Percentiles rank a stretch among this genome's conserved stretches.
Conservation (phyloP, 805 yeast species). For the Scheffersomyces ergatensis region DNA sequence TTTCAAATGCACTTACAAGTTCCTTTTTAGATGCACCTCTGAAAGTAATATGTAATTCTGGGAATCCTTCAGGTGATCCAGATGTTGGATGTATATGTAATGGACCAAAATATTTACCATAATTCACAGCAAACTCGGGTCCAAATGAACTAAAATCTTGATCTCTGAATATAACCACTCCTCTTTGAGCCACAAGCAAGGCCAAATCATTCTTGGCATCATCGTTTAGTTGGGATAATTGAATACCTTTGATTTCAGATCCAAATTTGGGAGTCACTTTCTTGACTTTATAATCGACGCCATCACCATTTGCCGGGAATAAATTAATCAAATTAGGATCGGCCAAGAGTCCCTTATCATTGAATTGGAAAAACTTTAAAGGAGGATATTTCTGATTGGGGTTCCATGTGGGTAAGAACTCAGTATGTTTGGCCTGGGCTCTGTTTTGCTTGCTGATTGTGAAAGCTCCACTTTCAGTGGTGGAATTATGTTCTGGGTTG, state of each 20-base stretch:
- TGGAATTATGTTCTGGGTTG: slow-evolving; percentile 16
- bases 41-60: slow-evolving; percentile 35
- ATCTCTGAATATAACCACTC: slow-evolving; percentile 31
- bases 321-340: slow-evolving; percentile 17
- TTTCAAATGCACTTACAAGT: slow-evolving; percentile 22
- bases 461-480: slow-evolving; percentile 20
- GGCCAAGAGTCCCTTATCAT: slow-evolving; percentile 28
- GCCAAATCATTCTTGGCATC: slow-evolving; percentile 33
- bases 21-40: slow-evolving; percentile 27
- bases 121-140: slow-evolving; percentile 37
- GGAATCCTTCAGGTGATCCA: slow-evolving; percentile 21
- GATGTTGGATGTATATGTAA: slow-evolving; percentile 21
- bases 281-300: slow-evolving; percentile 8
- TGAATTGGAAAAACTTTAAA: slow-evolving; percentile 21
- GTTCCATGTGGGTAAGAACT: slow-evolving; percentile 34
- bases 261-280: slow-evolving; percentile 32
- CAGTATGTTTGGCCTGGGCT: slow-evolving; percentile 20
- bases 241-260: slow-evolving; percentile 25
- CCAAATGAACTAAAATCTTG: slow-evolving; percentile 36
- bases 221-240: slow-evolving; percentile 23
- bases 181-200: slow-evolving; percentile 28
- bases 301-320: slow-evolving; percentile 13
- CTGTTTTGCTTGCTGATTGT: slow-evolving; percentile 23
- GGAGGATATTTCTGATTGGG: slow-evolving; percentile 28
- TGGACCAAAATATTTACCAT: slow-evolving; percentile 16